These are phyloP conservation scores for Immersiporthe knoxdaviesiana DNA, from an alignment of 2,329 filamentous ascomycete species.

Conservation along the genomic window DNA sequence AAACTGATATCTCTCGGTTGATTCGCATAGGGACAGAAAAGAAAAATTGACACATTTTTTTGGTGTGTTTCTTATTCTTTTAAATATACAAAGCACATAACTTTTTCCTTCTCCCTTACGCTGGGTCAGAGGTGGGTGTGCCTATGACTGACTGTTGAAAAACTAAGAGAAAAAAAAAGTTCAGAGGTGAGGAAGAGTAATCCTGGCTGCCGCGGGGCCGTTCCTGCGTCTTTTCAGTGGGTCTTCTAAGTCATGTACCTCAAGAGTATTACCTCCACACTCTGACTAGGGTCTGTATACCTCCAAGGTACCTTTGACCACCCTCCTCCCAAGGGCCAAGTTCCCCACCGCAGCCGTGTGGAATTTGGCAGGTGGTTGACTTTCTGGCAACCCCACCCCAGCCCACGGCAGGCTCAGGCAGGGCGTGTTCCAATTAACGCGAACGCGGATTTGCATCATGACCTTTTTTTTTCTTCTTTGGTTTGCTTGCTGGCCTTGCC, in stretches of 20 bases:
- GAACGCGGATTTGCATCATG: constrained; percentile 26
- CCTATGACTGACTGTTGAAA: background rate
- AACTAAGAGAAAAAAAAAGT: background rate
- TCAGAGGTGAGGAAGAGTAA: background rate
- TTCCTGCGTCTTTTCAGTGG: constrained; percentile 12
- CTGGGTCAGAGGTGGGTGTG: background rate
- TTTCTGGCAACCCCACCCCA: constrained; percentile 9
- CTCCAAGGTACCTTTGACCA: background rate
- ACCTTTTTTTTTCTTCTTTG: constrained; percentile 5
- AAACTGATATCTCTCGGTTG: background rate
- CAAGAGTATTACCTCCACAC: background rate
- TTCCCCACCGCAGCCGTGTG: constrained; percentile 12
- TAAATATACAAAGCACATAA: background rate
- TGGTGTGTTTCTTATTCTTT: background rate
- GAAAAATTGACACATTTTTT: background rate
- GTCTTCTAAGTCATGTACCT: background rate
- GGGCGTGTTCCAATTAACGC: constrained; percentile 22
- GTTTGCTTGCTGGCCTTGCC: background rate
- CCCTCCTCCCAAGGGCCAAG: background rate
- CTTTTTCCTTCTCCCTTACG: background rate
- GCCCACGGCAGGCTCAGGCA: background rate
- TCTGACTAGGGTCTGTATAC: background rate
- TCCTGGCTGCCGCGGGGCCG: constrained; percentile 13
- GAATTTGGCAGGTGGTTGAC: constrained; percentile 16
- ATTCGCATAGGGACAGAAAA: background rate